Evolutionary conservation across 2,329 filamentous ascomycete genomes (phyloP).

Genomic region (Scortechinia acanthostroma): DNA sequence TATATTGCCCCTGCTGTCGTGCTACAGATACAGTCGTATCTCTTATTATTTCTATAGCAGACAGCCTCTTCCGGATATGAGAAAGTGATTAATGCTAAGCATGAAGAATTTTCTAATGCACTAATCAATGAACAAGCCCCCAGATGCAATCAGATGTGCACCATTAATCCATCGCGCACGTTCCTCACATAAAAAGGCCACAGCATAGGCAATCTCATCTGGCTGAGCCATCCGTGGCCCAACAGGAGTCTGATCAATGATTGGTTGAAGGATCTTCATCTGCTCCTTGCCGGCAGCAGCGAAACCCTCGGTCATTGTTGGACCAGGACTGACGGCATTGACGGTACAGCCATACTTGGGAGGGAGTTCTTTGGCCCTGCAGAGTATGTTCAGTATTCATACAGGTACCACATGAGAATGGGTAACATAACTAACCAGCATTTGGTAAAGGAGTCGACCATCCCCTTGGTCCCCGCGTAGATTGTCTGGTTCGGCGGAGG

Average conservation of each 20-base stretch:
- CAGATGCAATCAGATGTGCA: constrained; percentile 19
- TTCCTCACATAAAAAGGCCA: constrained; percentile 33
- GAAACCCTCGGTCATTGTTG: constrained; percentile 27
- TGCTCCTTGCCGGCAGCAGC: constrained; percentile 23
- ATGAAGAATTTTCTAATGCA: no score
- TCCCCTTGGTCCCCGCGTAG: constrained; percentile 39
- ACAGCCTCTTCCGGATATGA: no score
- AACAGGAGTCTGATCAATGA: constrained; percentile 31
- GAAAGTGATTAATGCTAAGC: no score
- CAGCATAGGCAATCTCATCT: constrained; percentile 35
- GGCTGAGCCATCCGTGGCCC: constrained; percentile 29
- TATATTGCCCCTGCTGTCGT: no score
- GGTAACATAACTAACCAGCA: constrained; percentile 21
- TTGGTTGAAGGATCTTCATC: constrained; percentile 28
- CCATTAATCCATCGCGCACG: constrained; percentile 38
- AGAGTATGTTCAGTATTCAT: background rate
- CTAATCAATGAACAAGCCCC: constrained; percentile 12
- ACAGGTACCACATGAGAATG: no score
- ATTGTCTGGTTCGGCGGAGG: constrained; percentile 30
- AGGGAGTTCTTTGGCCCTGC: constrained; percentile 28
- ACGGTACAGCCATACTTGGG: constrained; percentile 35
- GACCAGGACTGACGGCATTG: constrained; percentile 32
- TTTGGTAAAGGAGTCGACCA: constrained; percentile 35
- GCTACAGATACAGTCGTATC: no score
- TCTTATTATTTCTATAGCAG: no score